These are phyloP conservation scores for Neurospora sp. DNA, from an alignment of 495 filamentous ascomycete species.

Conservation along the genomic window DNA sequence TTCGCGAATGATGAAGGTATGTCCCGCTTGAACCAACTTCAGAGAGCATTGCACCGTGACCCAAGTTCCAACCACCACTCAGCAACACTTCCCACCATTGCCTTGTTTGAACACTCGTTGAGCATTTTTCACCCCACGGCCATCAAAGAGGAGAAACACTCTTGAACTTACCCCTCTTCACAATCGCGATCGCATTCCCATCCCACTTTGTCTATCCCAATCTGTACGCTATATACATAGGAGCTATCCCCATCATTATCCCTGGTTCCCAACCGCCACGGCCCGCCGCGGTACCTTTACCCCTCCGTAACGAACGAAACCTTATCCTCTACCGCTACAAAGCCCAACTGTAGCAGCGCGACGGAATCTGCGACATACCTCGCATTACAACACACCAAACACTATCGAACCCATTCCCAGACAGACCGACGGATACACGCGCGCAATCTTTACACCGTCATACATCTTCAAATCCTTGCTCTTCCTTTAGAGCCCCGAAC, in stretches of 20 bases:
- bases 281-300: not conserved
- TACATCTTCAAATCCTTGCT: not conserved
- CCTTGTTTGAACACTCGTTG: not conserved
- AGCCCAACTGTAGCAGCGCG: not conserved
- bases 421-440: not conserved
- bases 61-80: not conserved
- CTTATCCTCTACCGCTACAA: not conserved
- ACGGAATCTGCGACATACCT: not conserved
- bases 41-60: not conserved
- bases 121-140: not conserved
- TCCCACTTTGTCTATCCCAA: not conserved
- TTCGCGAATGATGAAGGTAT: not conserved
- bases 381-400: not conserved
- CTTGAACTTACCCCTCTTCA: not conserved
- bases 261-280: not conserved
- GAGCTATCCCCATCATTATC: not conserved
- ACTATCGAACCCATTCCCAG: not conserved
- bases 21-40: not conserved
- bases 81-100: not conserved
- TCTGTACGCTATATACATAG: not conserved
- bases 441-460: not conserved
- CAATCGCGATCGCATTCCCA: not conserved
- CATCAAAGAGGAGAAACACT: not conserved
- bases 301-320: not conserved
- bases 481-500: not conserved